Percentiles rank a stretch among this genome's conserved stretches.
These are phyloP conservation scores for Taphrina populina DNA, from an alignment of 1,139 yeast species.

Conservation along the genomic window DNA sequence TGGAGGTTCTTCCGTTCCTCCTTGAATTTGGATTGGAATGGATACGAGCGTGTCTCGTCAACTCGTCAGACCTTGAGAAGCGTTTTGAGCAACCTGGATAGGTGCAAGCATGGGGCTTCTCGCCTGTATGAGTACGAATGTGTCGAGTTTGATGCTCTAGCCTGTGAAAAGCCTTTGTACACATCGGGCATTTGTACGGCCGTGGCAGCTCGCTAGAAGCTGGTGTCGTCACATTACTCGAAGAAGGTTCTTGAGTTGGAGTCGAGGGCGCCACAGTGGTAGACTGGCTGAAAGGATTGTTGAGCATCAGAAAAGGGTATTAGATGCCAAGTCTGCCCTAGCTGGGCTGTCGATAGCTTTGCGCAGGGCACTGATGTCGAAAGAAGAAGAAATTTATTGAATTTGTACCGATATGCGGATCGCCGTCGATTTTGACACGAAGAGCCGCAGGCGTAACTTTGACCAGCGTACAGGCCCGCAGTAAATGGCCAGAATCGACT, in stretches of 20 bases:
- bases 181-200: slow-evolving; percentile 88
- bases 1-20: slow-evolving; percentile 8
- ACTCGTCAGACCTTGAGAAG: slow-evolving; percentile 83
- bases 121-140: slow-evolving; percentile 93
- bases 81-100: slow-evolving; percentile 84
- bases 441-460: no score
- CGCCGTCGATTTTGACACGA: no score
- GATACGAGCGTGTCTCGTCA: slow-evolving; percentile 83
- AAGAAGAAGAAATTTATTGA: no score
- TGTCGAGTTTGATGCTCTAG: slow-evolving; percentile 93
- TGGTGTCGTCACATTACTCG: slow-evolving; percentile 23
- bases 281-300: slow-evolving; percentile 20
- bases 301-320: slow-evolving; percentile 12
- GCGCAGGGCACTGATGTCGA: no score
- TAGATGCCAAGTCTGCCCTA: no score
- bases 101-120: slow-evolving; percentile 84
- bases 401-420: no score
- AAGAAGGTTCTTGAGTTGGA: slow-evolving; percentile 11
- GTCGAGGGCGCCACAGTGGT: slow-evolving; percentile 11
- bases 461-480: no score
- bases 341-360: no score
- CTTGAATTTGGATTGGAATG: slow-evolving; percentile 47
- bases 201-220: slow-evolving; percentile 49
- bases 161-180: slow-evolving; percentile 88
- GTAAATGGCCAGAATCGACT: no score